Base-by-base conservation (phyloP, 352 stramenopile genomes). In the Globisporangium cederbergense region DNA sequence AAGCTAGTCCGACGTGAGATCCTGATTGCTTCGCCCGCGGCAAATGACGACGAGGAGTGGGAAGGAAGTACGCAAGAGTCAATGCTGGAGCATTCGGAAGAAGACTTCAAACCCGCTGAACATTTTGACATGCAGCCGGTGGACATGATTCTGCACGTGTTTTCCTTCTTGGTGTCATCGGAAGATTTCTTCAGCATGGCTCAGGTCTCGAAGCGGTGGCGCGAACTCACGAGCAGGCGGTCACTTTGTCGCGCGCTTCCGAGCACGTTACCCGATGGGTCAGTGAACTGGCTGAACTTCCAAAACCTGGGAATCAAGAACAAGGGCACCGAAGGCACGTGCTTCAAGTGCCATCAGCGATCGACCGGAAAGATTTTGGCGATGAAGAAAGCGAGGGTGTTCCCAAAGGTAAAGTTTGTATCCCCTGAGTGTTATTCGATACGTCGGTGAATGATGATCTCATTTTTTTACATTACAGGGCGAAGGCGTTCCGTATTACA, bases 401-500 rank as follows among this genome's bases (percentile, higher is more conserved):
- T 95, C 52, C 89, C 89, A 14, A 93, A 90, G 78, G 83, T 92
- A 75, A 36, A 65, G 40, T 16, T 20, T 13, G 22, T 2, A 22
- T n/a, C 50, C 16, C 46, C 16, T 40, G 25, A 7, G 14, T 58
- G 5, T 60, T 14, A 2, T 4, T 30, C 25, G 64, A 22, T 61
- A 34, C 51, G 54, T 22, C 18, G 43, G 40, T 46, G 40, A 11
- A 45, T 46, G 38, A 4, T 36, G 52, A 46, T 36, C 4, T 66
- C n/a, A 30, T 28, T 59, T 49, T 4, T 57, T 7, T 43, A 30
- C 20, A 20, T 46, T 2, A 6, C 45, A 94, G 77, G 90, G 89
- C 40, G 90, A 97, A 78, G 90, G 90, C 38, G 87, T 97, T 18
- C 90, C 90, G n/a, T 97, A 97, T 61, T 97, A 97, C 66, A 97